phyloP scores from a whole-genome alignment of 805 yeast species.

The Pichia phayaonensis region DNA sequence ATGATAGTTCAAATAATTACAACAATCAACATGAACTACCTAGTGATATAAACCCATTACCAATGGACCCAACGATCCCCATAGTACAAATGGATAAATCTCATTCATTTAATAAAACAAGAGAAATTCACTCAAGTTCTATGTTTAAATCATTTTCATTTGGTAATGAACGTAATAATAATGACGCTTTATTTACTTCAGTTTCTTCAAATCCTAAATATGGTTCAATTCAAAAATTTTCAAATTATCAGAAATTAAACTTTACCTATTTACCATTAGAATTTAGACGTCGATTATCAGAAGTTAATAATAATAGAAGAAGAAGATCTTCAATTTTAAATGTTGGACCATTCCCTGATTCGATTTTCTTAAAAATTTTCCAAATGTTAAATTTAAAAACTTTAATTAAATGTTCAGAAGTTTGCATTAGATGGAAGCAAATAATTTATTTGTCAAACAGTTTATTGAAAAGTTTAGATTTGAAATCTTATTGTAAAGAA shows the following conservation, averaged over 20 bases:
- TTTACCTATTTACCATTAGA: slow-evolving; percentile 50
- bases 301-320: slow-evolving; percentile 36
- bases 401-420: slow-evolving; percentile 51
- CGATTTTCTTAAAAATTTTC: slow-evolving; percentile 46
- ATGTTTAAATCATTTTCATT: slow-evolving; percentile 8
- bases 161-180: not conserved
- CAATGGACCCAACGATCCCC: not conserved
- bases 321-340: slow-evolving; percentile 47
- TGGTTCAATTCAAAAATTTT: slow-evolving; percentile 24
- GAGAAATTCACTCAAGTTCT: not conserved
- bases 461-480: slow-evolving; percentile 44
- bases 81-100: not conserved
- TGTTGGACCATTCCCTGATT: slow-evolving; percentile 56
- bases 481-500: slow-evolving; percentile 54
- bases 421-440: slow-evolving; percentile 64
- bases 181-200: slow-evolving; percentile 4
- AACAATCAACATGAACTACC: not conserved
- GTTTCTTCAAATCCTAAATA: slow-evolving; percentile 22
- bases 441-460: slow-evolving; percentile 49
- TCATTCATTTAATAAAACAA: not conserved
- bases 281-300: slow-evolving; percentile 43
- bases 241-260: slow-evolving; percentile 17
- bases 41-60: not conserved
- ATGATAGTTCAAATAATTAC: not conserved
- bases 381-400: slow-evolving; percentile 45